Conservation (phyloP, 1,139 yeast species). For the Scheffersomyces illinoinensis region DNA sequence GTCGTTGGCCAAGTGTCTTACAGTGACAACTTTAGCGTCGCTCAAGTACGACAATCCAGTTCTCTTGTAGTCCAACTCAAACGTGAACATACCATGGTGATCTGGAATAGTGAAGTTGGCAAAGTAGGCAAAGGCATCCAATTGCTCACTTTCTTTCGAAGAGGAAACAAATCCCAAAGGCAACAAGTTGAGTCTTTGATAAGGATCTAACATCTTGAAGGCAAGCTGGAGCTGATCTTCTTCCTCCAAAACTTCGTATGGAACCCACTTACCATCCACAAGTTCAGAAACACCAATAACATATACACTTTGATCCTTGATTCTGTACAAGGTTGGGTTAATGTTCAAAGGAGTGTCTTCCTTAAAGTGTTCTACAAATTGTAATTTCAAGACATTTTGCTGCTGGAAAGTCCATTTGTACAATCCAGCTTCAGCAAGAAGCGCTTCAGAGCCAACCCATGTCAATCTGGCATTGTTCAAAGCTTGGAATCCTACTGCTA, state of each 20-base stretch:
- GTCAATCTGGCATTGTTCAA: slow-evolving; percentile 73
- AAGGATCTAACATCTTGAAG: slow-evolving; percentile 91
- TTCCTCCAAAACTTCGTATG: slow-evolving; percentile 48
- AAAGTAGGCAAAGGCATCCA: slow-evolving; percentile 37
- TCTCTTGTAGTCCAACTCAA: slow-evolving; percentile 75
- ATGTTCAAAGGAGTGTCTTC: slow-evolving; percentile 39
- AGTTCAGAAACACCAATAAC: slow-evolving; percentile 70
- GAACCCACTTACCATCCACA: slow-evolving; percentile 65
- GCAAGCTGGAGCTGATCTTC: slow-evolving; percentile 74
- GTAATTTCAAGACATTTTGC: slow-evolving; percentile 61
- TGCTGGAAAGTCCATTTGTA: slow-evolving; percentile 77
- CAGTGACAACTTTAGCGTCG: slow-evolving; percentile 72
- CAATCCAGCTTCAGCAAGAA: slow-evolving; percentile 54
- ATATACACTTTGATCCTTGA: slow-evolving; percentile 67
- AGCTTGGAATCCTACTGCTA: slow-evolving; percentile 83
- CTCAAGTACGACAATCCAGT: slow-evolving; percentile 71
- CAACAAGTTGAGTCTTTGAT: slow-evolving; percentile 70
- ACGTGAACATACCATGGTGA: slow-evolving; percentile 96
- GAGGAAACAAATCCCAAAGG: slow-evolving; percentile 44
- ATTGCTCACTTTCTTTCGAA: slow-evolving; percentile 47
- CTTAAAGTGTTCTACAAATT: slow-evolving; percentile 53
- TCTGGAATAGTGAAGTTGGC: slow-evolving; percentile 76
- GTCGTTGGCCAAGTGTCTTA: slow-evolving; percentile 93
- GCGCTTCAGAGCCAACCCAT: slow-evolving; percentile 73
- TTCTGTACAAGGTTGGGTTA: slow-evolving; percentile 59